phyloP scores from a whole-genome alignment of 192 early-diverging fungal genomes.

The Piromyces finnis region DNA sequence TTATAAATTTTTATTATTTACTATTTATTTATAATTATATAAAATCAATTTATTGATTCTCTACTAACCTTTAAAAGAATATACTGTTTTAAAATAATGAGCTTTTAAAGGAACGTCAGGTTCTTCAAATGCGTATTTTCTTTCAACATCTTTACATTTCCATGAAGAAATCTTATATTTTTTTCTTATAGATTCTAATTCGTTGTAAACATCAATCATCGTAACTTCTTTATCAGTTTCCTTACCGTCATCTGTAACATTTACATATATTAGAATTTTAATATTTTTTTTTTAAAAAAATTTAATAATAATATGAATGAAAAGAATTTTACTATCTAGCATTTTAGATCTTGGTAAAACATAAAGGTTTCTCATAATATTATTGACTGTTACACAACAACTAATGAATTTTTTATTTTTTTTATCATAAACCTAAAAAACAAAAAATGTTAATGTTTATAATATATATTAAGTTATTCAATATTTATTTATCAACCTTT shows the following conservation, averaged over 20 bases:
- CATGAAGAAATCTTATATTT: constrained; percentile 33
- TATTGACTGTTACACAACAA: constrained; percentile 63
- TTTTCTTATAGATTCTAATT: constrained; percentile 45
- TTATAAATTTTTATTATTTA: too few species aligned
- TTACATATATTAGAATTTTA: too few species aligned
- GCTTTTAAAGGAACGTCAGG: constrained; percentile 56
- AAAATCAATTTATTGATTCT: too few species aligned
- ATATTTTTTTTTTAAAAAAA: too few species aligned
- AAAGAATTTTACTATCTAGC: constrained; percentile 34
- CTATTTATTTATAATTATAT: too few species aligned
- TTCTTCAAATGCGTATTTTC: constrained; percentile 86
- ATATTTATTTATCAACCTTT: constrained; percentile 56
- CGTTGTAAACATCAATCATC: constrained; percentile 51
- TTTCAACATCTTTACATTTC: constrained; percentile 36
- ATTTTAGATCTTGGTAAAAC: constrained; percentile 57
- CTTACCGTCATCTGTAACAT: constrained; percentile 14
- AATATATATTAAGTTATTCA: too few species aligned
- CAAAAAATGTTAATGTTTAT: too few species aligned
- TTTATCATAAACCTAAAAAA: constrained; percentile 27
- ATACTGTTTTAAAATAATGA: constrained; percentile 76
- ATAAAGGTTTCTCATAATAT: constrained; percentile 71
- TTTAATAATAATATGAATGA: too few species aligned
- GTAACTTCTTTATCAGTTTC: constrained; percentile 31
- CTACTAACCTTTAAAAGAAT: constrained; percentile 40
- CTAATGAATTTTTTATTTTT: constrained; percentile 38